Base-by-base conservation (phyloP, 139 green algal species). In the Micractinium sp. region DNA sequence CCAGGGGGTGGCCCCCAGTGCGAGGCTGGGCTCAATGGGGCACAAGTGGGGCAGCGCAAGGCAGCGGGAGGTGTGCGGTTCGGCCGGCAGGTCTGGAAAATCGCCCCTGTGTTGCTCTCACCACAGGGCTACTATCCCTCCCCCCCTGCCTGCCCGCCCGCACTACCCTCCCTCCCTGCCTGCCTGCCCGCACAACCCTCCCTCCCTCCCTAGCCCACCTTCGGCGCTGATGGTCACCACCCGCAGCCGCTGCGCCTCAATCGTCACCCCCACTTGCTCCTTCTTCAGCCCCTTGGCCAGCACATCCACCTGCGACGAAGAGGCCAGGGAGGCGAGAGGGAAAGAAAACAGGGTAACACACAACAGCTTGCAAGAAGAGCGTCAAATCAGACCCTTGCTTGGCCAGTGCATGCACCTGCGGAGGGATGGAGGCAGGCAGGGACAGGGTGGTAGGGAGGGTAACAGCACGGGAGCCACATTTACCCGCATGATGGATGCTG, bases 231-330 rank as follows among this genome's bases (percentile, higher is more conserved):
- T 75, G 73, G 78, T 89, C 4, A 18, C 61, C 9, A 93, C 66
- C 7, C 53, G 29, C 13, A 93, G 81, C 18, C 78, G 69, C 19
- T n/a, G 36, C 16, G 36, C 12, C 41, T 88, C 66, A 7, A 93
- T 86, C 14, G 38, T 47, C 60, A 93, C 89, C 15, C 39, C 47
- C 25, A 93, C 89, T 23, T 77, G 88, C 81, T 98, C 95, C 75
- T 93, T 90, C 22, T 91, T 91, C 81, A 97, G 75, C 47, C 94
- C 94, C 91, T 98, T 98, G 69, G 95, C 96, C n/a, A 97, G 94
- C 53, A 98, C 71, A 38, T 87, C 41, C 36, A 87, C 83, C 83
- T 87, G 39, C 16, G 31, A 41, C 9, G 13, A 31, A 41, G 29
- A 31, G n/a, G 29, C 35, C 27, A 36, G n/a, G 31, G 67, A 33